phyloP scores from a whole-genome alignment of 176 grass and related monocot genomes.

The Carex parvula region DNA sequence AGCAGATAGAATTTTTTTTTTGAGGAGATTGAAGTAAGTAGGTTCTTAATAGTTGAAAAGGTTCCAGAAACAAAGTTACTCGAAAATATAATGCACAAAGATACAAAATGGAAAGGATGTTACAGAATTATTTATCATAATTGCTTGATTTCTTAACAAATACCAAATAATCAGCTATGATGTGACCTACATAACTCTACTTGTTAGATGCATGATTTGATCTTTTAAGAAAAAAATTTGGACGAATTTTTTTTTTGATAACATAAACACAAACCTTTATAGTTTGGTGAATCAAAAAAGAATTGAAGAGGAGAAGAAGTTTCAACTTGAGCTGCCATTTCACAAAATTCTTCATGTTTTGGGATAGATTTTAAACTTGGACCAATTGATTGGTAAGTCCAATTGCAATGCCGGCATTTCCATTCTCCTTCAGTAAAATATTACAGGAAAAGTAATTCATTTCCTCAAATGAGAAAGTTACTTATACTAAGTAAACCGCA shows the following conservation, averaged over 20 bases:
- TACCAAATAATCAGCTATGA: neutral
- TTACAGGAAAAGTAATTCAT: constrained; percentile 26
- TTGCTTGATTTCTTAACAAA: neutral
- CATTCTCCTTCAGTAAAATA: constrained; percentile 74
- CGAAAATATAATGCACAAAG: neutral
- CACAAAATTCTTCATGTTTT: constrained; percentile 43
- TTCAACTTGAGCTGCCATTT: constrained; percentile 34
- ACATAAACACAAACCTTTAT: constrained; percentile 51
- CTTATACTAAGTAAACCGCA: neutral
- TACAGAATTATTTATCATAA: constrained; percentile 9
- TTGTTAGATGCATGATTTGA: neutral
- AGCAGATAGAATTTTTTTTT: neutral
- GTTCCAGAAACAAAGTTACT: neutral
- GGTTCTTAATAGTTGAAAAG: neutral
- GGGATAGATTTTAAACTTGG: constrained; percentile 39
- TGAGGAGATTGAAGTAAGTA: neutral
- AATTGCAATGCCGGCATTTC: constrained; percentile 68
- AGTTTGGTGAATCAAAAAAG: constrained; percentile 34
- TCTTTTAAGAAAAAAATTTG: neutral
- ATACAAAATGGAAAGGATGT: neutral
- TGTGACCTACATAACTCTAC: neutral
- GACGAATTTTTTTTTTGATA: neutral
- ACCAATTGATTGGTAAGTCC: constrained; percentile 53
- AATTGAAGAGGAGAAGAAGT: constrained; percentile 39
- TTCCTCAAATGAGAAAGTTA: neutral